Evolutionary conservation across 345 rosid genomes (phyloP), one percentile per base, ranked within the genome.

Genomic region (Eucalyptus cloeziana): DNA sequence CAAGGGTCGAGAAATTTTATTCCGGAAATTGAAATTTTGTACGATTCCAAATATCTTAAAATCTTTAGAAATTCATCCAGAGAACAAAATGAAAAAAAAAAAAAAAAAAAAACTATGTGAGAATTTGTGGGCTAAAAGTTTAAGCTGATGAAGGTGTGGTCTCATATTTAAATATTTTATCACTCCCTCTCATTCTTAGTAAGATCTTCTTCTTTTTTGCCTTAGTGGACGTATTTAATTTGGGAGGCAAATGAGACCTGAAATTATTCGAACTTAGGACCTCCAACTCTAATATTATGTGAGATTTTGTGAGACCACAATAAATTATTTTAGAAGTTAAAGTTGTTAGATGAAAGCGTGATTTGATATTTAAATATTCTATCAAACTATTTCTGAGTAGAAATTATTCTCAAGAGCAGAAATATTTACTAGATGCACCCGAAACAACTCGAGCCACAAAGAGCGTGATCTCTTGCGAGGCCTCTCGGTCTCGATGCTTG

Each of bases 51-150:
- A 52, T 4, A 52, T 1, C 58, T 19, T 52, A 52, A 52, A 52
- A 52, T 19, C 0, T 10, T 52, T 0, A 19, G 1, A 52, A 19
- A 52, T 0, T 52, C 25, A 1, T 52, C 10, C 0, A 19, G 0
- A 19, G 0, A 52, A 51, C 2, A 3, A 4, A 37, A 37, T 37
- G 4, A 37, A 37, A 37, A 0, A 16, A 50, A 0, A 2, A 0
- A 2, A 52, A 49, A 49, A 49, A 1, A 21, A 52, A 19, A 52
- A 1, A 9, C 24, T 3, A 52, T 1, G 25, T 7, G 58, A 52
- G 58, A 52, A 19, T 52, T 52, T 52, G 25, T 52, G 24, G 0
- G 10, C 0, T 3, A 19, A 52, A 52, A 52, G 10, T 52, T 19
- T 52, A 52, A 19, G 24, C 0, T 7, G 10, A 21, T 21, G 10